These are phyloP conservation scores for Atkinsonella hypoxylon DNA, from an alignment of 2,329 filamentous ascomycete species.

Conservation along the genomic window DNA sequence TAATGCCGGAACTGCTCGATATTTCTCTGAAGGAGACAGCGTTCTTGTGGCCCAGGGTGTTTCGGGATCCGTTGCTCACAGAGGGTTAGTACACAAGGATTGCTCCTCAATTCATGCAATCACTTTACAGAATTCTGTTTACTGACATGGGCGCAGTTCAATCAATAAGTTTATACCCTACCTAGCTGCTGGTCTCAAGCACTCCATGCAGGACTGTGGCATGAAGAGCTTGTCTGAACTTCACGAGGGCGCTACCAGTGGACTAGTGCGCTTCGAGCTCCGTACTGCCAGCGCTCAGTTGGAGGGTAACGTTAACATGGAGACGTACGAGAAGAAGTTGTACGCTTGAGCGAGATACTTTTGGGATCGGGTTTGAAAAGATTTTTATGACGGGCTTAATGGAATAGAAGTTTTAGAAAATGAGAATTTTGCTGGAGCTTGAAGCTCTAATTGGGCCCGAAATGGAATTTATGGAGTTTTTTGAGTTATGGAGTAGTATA, in stretches of 20 bases:
- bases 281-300: slow-evolving; percentile 88
- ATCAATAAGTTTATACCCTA: slow-evolving; percentile 95
- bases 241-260: slow-evolving; percentile 60
- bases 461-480: slow-evolving; percentile 1
- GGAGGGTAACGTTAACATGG: slow-evolving; percentile 95
- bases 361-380: slow-evolving; percentile 1
- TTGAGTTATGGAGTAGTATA: slow-evolving; percentile 2
- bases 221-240: slow-evolving; percentile 68
- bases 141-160: slow-evolving; percentile 40
- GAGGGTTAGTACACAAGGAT: slow-evolving; percentile 37
- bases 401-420: background rate
- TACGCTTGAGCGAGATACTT: slow-evolving; percentile 53
- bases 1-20: slow-evolving; percentile 92
- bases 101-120: background rate
- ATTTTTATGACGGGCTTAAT: background rate
- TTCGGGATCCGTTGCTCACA: slow-evolving; percentile 70
- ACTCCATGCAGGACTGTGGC: slow-evolving; percentile 93
- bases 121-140: background rate
- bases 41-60: slow-evolving; percentile 96
- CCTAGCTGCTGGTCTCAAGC: slow-evolving; percentile 87
- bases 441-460: background rate
- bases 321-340: slow-evolving; percentile 99
- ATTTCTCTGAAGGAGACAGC: slow-evolving; percentile 95
- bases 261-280: slow-evolving; percentile 82
- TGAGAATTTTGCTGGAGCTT: background rate